Base-by-base conservation (phyloP, 2,329 filamentous ascomycete genomes). In the Sarocladium brachiariae region DNA sequence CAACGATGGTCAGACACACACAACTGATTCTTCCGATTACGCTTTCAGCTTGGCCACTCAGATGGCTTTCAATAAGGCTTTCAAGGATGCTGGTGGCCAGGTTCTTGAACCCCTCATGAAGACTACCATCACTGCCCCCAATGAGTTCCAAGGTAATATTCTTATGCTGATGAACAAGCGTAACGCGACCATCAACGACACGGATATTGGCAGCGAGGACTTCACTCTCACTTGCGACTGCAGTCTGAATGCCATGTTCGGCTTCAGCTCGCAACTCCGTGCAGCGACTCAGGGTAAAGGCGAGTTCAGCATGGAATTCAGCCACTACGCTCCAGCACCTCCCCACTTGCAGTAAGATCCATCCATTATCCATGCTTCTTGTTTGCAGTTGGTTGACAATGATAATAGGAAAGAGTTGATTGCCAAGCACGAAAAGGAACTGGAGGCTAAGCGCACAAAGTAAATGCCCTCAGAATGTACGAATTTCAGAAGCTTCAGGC, bases 231-330 rank as follows among this genome's bases (percentile, higher is more conserved):
- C 85, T 51, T 91, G 90, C 23, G 93, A 97, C 71, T 96, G 90
- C 74, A 91, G 86, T 66, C 71, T 99, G 66, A 96, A 97, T 68
- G 83, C 86, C 66, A 99, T 99, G 93, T 99, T 99, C 67, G 93
- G 93, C 56, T 97, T 99, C 73, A 91, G 85, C 62, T 88, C 85
- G 37, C 88, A 96, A 70, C 72, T 99, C 58, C 81, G 93, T 60
- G 93, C 93, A 13, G 88, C 91, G 19, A 97, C 91, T 2, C 93
- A 99, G 73, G 93, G 93, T 55, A 99, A 99, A 78, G 93, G 93
- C 62, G 93, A 99, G 74, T 99, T 96, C 65, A 87, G 81, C 62
- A 97, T 99, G 93, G 93, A 99, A 72, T 99, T 99, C 64, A 93
- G 87, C 69, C 93, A 97, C 73, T 99, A 99, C 63, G 83, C 87